These are phyloP conservation scores for Fusarium liriodendri DNA, from an alignment of 2,329 filamentous ascomycete species.

Conservation along the genomic window DNA sequence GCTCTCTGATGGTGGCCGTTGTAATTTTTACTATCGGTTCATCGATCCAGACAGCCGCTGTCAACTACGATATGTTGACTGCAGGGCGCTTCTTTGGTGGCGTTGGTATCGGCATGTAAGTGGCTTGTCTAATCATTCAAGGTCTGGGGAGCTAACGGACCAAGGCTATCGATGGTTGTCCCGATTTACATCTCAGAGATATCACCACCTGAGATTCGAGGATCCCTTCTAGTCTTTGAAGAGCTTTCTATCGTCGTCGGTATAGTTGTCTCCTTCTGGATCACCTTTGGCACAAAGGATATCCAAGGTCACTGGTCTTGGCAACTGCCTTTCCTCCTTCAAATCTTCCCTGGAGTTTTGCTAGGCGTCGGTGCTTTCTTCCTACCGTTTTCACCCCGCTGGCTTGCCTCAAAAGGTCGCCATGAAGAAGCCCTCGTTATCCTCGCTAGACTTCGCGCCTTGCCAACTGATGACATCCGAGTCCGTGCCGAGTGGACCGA, in stretches of 20 bases:
- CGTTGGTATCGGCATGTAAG: slow-evolving; percentile 53
- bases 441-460: slow-evolving; percentile 35
- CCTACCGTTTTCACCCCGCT: slow-evolving; percentile 44
- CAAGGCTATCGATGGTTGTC: slow-evolving; percentile 47
- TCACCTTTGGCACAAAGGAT: slow-evolving; percentile 45
- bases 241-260: slow-evolving; percentile 48
- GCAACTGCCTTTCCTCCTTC: slow-evolving; percentile 45
- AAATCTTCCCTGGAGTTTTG: slow-evolving; percentile 42
- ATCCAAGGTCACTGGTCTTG: slow-evolving; percentile 43
- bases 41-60: slow-evolving; percentile 55
- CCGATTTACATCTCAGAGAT: slow-evolving; percentile 60
- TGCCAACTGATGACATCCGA: not conserved
- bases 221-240: slow-evolving; percentile 57
- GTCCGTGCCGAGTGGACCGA: not conserved
- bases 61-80: slow-evolving; percentile 55
- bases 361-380: slow-evolving; percentile 41
- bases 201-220: slow-evolving; percentile 60
- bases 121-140: not conserved
- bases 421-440: slow-evolving; percentile 38
- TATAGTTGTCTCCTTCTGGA: slow-evolving; percentile 47
- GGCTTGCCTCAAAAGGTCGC: slow-evolving; percentile 41
- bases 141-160: not conserved
- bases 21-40: slow-evolving; percentile 55
- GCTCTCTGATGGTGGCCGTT: slow-evolving; percentile 44
- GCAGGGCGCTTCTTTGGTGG: slow-evolving; percentile 56